These are phyloP conservation scores for Saccharomyces hybrid DNA, from an alignment of 1,139 yeast genomes.

Conservation along the genomic window DNA sequence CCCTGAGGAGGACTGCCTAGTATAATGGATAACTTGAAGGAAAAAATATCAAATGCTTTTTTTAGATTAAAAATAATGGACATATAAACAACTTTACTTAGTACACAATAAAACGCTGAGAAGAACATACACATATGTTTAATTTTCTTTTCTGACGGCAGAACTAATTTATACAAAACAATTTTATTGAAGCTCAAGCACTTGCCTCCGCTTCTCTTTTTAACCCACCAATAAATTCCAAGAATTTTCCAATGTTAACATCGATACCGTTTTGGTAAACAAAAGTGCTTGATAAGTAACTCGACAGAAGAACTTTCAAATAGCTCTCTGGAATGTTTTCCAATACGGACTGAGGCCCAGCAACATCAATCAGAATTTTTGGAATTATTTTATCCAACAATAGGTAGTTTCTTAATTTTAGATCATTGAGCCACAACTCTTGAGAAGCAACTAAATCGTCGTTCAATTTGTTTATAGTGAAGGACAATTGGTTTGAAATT, in stretches of 20 bases:
- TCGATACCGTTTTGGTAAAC: constrained; percentile 82
- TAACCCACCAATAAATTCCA: constrained; percentile 31
- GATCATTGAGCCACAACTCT: constrained; percentile 81
- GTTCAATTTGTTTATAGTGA: constrained; percentile 79
- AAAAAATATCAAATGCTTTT: background rate
- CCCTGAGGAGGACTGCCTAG: background rate
- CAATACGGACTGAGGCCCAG: constrained; percentile 71
- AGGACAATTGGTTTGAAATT: constrained; percentile 77
- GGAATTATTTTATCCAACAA: constrained; percentile 71
- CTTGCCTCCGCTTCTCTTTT: constrained; percentile 25
- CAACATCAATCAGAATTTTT: constrained; percentile 53
- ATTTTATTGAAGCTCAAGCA: background rate
- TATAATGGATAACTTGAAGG: background rate
- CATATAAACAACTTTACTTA: background rate
- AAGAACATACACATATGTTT: background rate
- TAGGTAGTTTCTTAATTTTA: constrained; percentile 67
- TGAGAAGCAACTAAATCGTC: constrained; percentile 81
- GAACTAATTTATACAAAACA: background rate
- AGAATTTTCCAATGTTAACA: constrained; percentile 32
- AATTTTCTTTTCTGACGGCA: background rate
- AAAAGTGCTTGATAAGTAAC: constrained; percentile 80
- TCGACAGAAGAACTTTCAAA: constrained; percentile 83
- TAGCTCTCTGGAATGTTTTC: constrained; percentile 81
- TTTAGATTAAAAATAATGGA: background rate
- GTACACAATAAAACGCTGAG: background rate